Conservation (phyloP, 306 rosid genomes). For the Pyrus bretschneideri region DNA sequence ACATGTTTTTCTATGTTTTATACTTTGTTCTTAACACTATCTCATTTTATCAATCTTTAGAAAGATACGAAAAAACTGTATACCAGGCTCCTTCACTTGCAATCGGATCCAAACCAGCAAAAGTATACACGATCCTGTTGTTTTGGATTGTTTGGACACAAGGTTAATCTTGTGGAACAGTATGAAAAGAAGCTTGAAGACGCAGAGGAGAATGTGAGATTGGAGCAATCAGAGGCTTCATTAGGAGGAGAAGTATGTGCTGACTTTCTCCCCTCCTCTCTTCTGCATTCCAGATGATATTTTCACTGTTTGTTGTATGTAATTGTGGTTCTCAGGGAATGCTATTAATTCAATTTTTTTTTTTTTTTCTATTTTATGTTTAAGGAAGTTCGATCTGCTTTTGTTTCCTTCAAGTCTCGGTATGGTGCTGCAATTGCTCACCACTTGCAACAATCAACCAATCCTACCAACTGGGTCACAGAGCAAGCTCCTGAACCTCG, state of each 20-base stretch:
- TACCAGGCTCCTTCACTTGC: constrained; percentile 40
- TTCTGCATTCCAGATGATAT: background rate
- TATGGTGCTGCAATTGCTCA: constrained; percentile 69
- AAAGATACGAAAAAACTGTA: constrained; percentile 46
- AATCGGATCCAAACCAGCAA: constrained; percentile 34
- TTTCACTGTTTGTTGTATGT: background rate
- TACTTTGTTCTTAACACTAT: constrained; percentile 5
- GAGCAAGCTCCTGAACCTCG: constrained; percentile 87
- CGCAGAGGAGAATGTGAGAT: constrained; percentile 66
- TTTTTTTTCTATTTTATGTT: constrained; percentile 20
- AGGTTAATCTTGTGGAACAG: constrained; percentile 44
- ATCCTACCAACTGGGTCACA: constrained; percentile 79
- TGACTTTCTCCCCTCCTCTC: constrained; percentile 10
- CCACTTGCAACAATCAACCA: constrained; percentile 65
- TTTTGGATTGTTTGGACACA: constrained; percentile 51
- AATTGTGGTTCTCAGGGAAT: constrained; percentile 7
- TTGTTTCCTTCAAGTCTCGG: constrained; percentile 82
- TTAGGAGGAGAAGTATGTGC: constrained; percentile 70
- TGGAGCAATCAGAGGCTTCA: constrained; percentile 60
- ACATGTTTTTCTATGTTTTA: background rate
- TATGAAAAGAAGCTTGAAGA: constrained; percentile 64
- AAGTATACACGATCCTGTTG: constrained; percentile 23
- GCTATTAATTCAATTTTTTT: constrained; percentile 2
- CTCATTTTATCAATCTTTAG: constrained; percentile 30
- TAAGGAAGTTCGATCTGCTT: constrained; percentile 83